Evolutionary conservation across 148 eudicot genomes (phyloP), one percentile per base, ranked within the genome.

Genomic region (Simmondsia chinensis): DNA sequence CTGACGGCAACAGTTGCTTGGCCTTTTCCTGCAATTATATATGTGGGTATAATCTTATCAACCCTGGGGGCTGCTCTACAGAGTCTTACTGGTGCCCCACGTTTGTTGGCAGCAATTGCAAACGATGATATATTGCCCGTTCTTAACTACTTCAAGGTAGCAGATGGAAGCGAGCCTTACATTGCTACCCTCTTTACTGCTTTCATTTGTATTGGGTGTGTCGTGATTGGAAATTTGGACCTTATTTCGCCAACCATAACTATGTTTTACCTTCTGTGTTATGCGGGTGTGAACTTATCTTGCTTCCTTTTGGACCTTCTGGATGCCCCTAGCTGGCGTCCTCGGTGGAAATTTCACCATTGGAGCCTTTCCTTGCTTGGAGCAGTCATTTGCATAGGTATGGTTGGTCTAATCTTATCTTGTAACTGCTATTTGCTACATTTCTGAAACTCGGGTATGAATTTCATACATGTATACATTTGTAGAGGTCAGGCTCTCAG

Each of bases 311-410:
- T 91, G 70, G 99, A 91, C 56, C 94, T 91, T 59, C 59, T 91
- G 40, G 99, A 91, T 73, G 99, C 99, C 52, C 99, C 99, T 54
- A 91, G 99, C 66, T 91, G 99, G 99, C 99, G 99, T 52, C 99
- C 99, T 37, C 64, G 99, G 55, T 91, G 99, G 99, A 91, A 82
- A 56, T 91, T 82, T 68, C 99, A 86, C 72, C 99, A 91, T 47
- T 91, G 99, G 99, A 91, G 99, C 60, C 89, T 91, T 52, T 91
- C 99, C 43, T 80, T 91, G 65, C 66, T 91, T 69, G 99, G 99
- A 61, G 99, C 99, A 35, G 57, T 67, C 29, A 69, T 91, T 50
- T 91, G 99, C 64, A 76, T 91, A 64, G 88, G 99, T 91, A 69
- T 54, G 51, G 23, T 26, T 54, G 35, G 15, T 57, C 33, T 47